Conservation (phyloP, 2,329 filamentous ascomycete species). For the Ophiostoma sp. region DNA sequence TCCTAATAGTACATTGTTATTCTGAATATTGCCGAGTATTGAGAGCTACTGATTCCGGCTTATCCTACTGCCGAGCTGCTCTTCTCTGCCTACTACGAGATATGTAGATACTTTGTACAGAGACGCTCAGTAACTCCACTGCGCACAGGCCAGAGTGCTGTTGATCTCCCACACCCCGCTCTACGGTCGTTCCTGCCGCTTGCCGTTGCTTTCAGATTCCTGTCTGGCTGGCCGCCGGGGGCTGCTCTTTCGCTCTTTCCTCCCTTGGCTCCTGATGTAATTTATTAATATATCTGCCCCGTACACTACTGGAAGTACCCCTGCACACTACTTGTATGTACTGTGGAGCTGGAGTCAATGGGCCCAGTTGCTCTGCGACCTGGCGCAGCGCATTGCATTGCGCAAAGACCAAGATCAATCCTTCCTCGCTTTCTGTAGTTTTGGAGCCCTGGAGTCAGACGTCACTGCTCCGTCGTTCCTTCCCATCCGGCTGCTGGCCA, state of each 20-base stretch:
- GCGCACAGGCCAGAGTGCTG: neutral
- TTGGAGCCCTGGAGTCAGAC: neutral
- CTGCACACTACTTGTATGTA: neutral
- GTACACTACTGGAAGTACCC: neutral
- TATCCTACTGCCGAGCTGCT: neutral
- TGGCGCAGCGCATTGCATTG: neutral
- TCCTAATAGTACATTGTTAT: no score
- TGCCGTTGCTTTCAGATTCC: neutral
- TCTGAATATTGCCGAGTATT: no score
- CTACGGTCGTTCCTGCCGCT: constrained; percentile 8
- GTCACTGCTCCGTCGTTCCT: neutral
- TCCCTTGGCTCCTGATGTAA: constrained; percentile 5
- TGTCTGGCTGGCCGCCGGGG: no score
- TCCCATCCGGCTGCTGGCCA: neutral
- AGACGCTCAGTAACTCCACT: neutral
- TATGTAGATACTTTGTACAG: no score
- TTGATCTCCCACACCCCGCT: neutral
- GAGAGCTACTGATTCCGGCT: no score
- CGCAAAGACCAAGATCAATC: constrained; percentile 5
- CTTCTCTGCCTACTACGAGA: no score
- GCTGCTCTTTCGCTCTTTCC: neutral
- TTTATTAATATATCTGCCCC: neutral
- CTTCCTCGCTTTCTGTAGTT: no score
- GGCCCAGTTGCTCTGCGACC: neutral
- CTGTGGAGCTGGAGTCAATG: neutral